These are phyloP conservation scores for Afroboletus lepidellus DNA, from an alignment of 1,284 basidiomycete genomes.

Conservation along the genomic window DNA sequence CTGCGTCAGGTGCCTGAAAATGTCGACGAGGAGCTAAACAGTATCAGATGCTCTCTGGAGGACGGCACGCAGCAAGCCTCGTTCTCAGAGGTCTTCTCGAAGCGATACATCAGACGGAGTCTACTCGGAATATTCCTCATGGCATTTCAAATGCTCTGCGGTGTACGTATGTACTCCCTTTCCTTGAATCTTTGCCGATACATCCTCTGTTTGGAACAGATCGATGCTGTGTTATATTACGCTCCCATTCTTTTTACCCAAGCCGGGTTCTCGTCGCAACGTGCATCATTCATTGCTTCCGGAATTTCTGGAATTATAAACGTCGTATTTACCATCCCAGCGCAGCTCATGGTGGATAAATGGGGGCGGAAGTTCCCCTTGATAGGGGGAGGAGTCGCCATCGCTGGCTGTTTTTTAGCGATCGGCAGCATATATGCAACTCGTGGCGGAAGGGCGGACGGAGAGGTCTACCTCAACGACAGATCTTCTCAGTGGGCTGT, in stretches of 20 bases:
- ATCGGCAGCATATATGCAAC: slow-evolving; percentile 46
- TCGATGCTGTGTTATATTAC: slow-evolving; percentile 39
- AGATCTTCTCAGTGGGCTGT: slow-evolving; percentile 40
- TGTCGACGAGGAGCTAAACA: slow-evolving; percentile 24
- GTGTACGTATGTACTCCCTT: slow-evolving; percentile 23
- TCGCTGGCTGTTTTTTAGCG: slow-evolving; percentile 38
- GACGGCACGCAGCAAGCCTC: slow-evolving; percentile 15
- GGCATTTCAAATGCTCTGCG: slow-evolving; percentile 42
- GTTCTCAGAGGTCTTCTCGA: slow-evolving; percentile 34
- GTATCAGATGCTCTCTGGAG: slow-evolving; percentile 26
- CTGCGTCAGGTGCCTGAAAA: slow-evolving; percentile 10
- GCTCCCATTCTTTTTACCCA: slow-evolving; percentile 52
- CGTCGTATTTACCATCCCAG: slow-evolving; percentile 42
- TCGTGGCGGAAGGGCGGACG: slow-evolving; percentile 29
- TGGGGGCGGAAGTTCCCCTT: slow-evolving; percentile 47
- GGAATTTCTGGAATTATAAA: slow-evolving; percentile 52
- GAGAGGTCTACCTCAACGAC: slow-evolving; percentile 22
- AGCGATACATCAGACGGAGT: slow-evolving; percentile 37
- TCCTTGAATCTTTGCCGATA: slow-evolving; percentile 24
- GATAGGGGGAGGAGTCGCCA: slow-evolving; percentile 45
- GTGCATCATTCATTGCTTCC: slow-evolving; percentile 50
- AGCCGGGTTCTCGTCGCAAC: slow-evolving; percentile 45
- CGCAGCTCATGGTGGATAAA: slow-evolving; percentile 43
- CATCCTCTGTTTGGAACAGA: slow-evolving; percentile 15
- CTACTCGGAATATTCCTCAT: slow-evolving; percentile 47